Evolutionary conservation across 805 yeast genomes (phyloP).

Genomic region (Yamadazyma phyllophila): DNA sequence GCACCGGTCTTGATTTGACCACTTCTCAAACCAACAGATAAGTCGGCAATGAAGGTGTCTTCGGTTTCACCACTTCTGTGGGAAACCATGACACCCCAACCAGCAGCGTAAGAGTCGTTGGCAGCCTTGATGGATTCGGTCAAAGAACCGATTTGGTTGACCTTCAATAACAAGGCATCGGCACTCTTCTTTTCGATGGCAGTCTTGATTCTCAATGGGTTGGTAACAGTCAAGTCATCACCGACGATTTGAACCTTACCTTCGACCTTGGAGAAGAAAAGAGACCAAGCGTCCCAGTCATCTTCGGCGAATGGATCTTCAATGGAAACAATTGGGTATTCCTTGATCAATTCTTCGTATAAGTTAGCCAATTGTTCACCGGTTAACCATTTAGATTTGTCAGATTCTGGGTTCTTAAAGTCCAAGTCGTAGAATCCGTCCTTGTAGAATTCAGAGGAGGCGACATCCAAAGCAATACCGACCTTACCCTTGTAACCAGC

Average conservation of each 20-base stretch:
- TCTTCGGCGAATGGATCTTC: conserved; percentile 99
- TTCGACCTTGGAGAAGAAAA: conserved; percentile 68
- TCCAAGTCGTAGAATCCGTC: conserved; percentile 97
- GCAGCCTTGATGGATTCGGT: conserved; percentile 98
- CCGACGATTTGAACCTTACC: conserved; percentile 86
- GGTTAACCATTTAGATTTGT: conserved; percentile 84
- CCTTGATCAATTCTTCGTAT: conserved; percentile 75
- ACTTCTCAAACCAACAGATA: conserved; percentile 94
- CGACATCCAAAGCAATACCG: conserved; percentile 91
- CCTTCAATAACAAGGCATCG: conserved; percentile 92
- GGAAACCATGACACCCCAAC: conserved; percentile 99
- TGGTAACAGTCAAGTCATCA: conserved; percentile 98
- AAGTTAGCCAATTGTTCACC: conserved; percentile 84
- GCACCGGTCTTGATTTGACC: conserved; percentile 99
- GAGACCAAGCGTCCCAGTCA: conserved; percentile 98
- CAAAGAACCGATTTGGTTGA: conserved; percentile 97
- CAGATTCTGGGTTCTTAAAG: conserved; percentile 96
- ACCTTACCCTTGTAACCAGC: conserved; percentile 97
- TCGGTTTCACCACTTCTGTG: conserved; percentile 99
- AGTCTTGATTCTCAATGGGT: conserved; percentile 89
- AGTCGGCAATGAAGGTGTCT: conserved; percentile 97
- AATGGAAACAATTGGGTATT: conserved; percentile 96
- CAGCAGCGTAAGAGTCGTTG: conserved; percentile 88
- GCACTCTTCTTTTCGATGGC: conserved; percentile 97
- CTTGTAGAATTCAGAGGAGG: conserved; percentile 96